phyloP scores from a whole-genome alignment of 208 protist species.

The Leishmania arabica region DNA sequence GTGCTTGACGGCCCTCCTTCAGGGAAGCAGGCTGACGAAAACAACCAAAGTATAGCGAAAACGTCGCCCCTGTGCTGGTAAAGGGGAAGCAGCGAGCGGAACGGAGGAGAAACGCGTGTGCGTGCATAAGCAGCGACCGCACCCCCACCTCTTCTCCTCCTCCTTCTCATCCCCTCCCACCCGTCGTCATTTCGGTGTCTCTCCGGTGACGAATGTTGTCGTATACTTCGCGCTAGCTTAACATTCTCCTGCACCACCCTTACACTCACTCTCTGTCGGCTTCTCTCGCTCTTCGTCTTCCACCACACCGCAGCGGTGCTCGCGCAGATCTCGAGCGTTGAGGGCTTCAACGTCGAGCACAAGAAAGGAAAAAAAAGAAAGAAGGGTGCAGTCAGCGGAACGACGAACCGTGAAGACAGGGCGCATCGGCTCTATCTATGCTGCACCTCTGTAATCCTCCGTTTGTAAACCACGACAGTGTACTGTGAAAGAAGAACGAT shows the following conservation, averaged over 20 bases:
- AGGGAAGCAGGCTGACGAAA: neutral
- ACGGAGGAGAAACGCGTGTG: neutral
- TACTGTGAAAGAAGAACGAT: neutral
- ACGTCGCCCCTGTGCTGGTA: neutral
- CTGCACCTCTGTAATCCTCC: neutral
- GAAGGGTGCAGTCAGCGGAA: neutral
- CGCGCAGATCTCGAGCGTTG: neutral
- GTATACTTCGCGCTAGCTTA: neutral
- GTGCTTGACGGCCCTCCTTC: constrained; percentile 4
- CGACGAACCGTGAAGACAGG: neutral
- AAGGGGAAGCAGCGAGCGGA: neutral
- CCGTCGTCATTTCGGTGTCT: neutral
- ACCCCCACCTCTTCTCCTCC: neutral
- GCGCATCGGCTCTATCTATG: neutral
- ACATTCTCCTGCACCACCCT: neutral
- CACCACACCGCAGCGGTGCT: neutral
- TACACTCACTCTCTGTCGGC: neutral
- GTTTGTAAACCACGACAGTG: neutral
- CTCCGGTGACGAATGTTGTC: neutral
- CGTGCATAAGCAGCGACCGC: neutral
- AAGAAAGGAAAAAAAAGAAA: neutral
- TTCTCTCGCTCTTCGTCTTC: neutral
- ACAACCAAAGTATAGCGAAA: neutral
- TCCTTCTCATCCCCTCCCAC: no score
- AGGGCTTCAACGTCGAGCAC: neutral